Evolutionary conservation across 1,284 basidiomycete genomes (phyloP).

Genomic region (Malassezia japonica): DNA sequence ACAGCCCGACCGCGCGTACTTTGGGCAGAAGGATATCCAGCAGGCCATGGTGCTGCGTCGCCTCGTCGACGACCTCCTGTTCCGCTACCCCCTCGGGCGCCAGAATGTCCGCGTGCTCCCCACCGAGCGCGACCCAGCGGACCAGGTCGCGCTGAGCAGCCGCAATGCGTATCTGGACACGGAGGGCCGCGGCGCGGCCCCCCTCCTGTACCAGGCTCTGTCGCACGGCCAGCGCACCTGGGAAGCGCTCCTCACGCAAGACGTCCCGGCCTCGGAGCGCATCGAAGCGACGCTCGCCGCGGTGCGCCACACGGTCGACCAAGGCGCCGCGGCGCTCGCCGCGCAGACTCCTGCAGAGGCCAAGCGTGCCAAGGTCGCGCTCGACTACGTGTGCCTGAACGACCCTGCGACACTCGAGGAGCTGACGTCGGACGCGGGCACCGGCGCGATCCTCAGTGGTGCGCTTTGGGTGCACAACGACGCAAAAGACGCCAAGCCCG

Average conservation of each 20-base stretch:
- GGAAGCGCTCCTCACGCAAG: constrained; percentile 13
- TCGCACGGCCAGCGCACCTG: constrained; percentile 53
- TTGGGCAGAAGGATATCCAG: constrained; percentile 98
- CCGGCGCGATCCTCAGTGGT: constrained; percentile 70
- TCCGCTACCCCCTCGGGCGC: constrained; percentile 64
- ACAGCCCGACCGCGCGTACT: constrained; percentile 81
- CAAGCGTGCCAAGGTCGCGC: constrained; percentile 55
- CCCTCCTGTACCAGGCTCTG: constrained; percentile 62
- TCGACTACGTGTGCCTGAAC: constrained; percentile 86
- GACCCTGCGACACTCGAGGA: constrained; percentile 61
- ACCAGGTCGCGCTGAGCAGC: constrained; percentile 73
- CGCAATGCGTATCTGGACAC: constrained; percentile 73
- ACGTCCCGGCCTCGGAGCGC: constrained; percentile 15
- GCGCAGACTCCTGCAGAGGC: constrained; percentile 11
- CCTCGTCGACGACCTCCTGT: constrained; percentile 70
- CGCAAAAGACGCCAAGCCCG: constrained; percentile 51
- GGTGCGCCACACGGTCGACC: constrained; percentile 20
- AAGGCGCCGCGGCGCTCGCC: constrained; percentile 10
- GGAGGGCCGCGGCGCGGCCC: constrained; percentile 61
- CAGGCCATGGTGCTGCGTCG: constrained; percentile 78
- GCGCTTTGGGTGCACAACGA: constrained; percentile 63
- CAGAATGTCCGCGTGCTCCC: constrained; percentile 62
- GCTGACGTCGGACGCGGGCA: constrained; percentile 32
- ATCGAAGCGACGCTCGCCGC: constrained; percentile 23
- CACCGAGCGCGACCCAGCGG: constrained; percentile 60